Base-by-base conservation (phyloP, 2,329 filamentous ascomycete species). In the Aspergillus transmontanensis region DNA sequence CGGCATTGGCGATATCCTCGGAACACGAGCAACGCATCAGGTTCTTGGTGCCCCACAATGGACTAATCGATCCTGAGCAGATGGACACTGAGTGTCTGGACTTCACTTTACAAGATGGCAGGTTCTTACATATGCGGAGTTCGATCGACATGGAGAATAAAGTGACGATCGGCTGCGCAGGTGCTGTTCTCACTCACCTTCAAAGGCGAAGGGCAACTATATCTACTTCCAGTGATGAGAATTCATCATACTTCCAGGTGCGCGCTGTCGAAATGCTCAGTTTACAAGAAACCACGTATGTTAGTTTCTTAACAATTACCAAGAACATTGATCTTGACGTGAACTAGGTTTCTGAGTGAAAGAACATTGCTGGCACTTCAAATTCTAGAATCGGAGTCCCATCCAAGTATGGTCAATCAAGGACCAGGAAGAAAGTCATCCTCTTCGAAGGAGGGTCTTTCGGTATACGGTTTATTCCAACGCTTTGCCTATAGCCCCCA, bases 311-410 rank as follows among this genome's bases (percentile, higher is more conserved):
- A 4, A 34, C 19, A 30, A 48, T n/a, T 53, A 53, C 9, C 4
- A 14, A 26, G 5, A 26, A 21, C 6, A 45, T 26, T 10, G n/a
- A 34, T 32, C 34, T 55, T 55, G 36, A 23, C 14, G 4, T 23
- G 11, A 6, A 23, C 51, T 57, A 92, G 94, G 88, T 92, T 95
- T 71, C 83, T 97, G 68, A 95, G 92, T 69, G 81, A 86, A 2
- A 93, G 97, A 72, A 91, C 94, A 0, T 80, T 98, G 48, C 79
- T 87, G 16, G 93, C 93, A 1, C 84, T 99, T 10, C 94, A 97
- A 71, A 92, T 99, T 32, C 83, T 97, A 30, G 89, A 90, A 60
- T 88, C 90, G 1, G 94, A 97, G 74, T 87, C 87, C 12, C 93
- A 96, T 75, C 94, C 92, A 5, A 93, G 93, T 72, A 89, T 86